A percentile compares a stretch with the other conserved stretches of the same genome.
phyloP scores from a whole-genome alignment of 306 rosid species.

The Rosa rugosa region DNA sequence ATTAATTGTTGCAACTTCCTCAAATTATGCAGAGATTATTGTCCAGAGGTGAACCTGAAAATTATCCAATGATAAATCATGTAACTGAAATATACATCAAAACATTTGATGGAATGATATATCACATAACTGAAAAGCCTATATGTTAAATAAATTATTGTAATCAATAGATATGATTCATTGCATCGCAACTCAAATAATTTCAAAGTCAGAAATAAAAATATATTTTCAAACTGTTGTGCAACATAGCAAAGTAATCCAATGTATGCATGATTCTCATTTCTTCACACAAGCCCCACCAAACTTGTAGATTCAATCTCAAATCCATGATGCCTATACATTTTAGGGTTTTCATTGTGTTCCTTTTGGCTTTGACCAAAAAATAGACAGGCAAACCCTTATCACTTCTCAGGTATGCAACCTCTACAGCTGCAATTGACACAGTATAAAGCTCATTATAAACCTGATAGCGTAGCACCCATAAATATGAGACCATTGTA shows the following conservation, averaged over 20 bases:
- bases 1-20: too few relatives aligned
- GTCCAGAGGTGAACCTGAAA: too few relatives aligned
- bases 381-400: slow-evolving; percentile 28
- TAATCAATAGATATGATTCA: too few relatives aligned
- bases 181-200: neutral
- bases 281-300: slow-evolving; percentile 11
- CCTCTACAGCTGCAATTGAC: slow-evolving; percentile 6
- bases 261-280: neutral
- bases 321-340: neutral
- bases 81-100: too few relatives aligned
- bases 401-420: slow-evolving; percentile 28
- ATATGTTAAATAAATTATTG: too few relatives aligned
- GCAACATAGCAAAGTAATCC: neutral
- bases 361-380: slow-evolving; percentile 21
- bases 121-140: too few relatives aligned
- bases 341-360: slow-evolving; percentile 10
- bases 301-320: slow-evolving; percentile 4
- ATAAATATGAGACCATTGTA: neutral
- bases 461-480: slow-evolving; percentile 8
- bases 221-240: too few relatives aligned
- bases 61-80: too few relatives aligned
- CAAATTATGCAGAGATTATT: too few relatives aligned
- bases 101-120: too few relatives aligned
- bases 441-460: neutral
- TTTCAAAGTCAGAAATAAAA: too few relatives aligned